A percentile compares a stretch with the other conserved stretches of the same genome.
Conservation (phyloP, 148 eudicot species). For the Fagopyrum tataricum region DNA sequence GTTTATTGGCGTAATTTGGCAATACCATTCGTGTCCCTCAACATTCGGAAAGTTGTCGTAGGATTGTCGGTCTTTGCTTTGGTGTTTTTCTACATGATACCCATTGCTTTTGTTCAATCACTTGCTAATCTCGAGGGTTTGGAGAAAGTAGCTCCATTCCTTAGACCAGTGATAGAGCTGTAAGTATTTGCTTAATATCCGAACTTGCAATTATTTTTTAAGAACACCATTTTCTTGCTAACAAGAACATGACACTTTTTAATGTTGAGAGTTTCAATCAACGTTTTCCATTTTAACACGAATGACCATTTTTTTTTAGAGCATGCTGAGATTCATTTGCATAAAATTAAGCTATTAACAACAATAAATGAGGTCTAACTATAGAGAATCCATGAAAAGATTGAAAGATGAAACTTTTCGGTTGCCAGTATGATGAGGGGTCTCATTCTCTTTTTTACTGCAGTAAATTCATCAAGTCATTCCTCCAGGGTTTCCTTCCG, state of each 20-base stretch:
- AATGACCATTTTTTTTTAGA: background rate
- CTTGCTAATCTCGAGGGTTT: conserved; percentile 92
- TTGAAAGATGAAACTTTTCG: background rate
- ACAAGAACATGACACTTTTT: background rate
- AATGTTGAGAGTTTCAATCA: background rate
- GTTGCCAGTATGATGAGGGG: background rate
- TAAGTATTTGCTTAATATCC: conserved; percentile 25
- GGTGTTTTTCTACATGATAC: conserved; percentile 95
- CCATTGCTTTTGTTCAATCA: conserved; percentile 96
- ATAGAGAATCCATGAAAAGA: background rate
- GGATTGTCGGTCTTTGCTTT: conserved; percentile 59
- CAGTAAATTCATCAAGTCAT: conserved; percentile 86
- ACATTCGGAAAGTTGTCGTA: conserved; percentile 69
- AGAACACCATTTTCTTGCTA: background rate
- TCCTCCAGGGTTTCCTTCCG: conserved; percentile 96
- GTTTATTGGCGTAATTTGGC: conserved; percentile 87
- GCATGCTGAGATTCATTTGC: background rate
- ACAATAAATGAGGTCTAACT: background rate
- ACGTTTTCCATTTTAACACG: background rate
- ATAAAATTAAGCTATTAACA: background rate
- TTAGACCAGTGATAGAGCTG: conserved; percentile 74
- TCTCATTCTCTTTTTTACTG: conserved; percentile 18
- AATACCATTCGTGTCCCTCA: conserved; percentile 78
- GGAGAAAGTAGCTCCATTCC: conserved; percentile 76
- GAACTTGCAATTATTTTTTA: background rate